A percentile compares a stretch with the other conserved stretches of the same genome.
Conservation (phyloP, 1,284 basidiomycete species). For the Porphyrellus sp. region DNA sequence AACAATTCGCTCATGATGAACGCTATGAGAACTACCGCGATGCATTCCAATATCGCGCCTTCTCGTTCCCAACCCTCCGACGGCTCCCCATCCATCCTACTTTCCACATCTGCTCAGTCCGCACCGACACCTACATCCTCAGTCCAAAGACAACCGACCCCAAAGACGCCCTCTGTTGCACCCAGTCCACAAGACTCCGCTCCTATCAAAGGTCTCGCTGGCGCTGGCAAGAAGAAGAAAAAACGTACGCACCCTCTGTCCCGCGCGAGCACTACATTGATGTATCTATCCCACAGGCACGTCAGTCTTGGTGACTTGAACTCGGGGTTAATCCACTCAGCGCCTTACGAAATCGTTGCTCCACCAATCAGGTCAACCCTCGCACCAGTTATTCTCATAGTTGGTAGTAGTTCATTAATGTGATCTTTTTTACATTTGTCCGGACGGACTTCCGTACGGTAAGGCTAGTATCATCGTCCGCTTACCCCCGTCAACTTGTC, state of each 20-base stretch:
- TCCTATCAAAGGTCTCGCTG: slow-evolving; percentile 44
- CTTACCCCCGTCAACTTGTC: slow-evolving; percentile 61
- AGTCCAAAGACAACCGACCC: slow-evolving; percentile 40
- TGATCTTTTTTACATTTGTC: slow-evolving; percentile 2
- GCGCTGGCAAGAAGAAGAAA: slow-evolving; percentile 64
- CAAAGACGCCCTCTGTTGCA: slow-evolving; percentile 40
- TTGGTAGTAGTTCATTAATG: not conserved
- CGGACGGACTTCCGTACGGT: not conserved
- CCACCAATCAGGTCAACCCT: no score
- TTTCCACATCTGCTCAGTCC: slow-evolving; percentile 38
- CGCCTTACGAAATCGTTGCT: not conserved
- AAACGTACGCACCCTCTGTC: slow-evolving; percentile 25
- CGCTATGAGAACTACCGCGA: slow-evolving; percentile 73
- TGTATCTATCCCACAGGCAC: slow-evolving; percentile 19
- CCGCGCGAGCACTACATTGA: slow-evolving; percentile 6
- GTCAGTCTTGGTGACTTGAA: slow-evolving; percentile 28
- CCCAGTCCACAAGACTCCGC: slow-evolving; percentile 44
- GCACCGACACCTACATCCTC: slow-evolving; percentile 53
- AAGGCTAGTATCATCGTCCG: slow-evolving; percentile 22
- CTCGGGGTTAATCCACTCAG: not conserved
- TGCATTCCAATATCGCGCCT: slow-evolving; percentile 57
- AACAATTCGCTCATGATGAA: slow-evolving; percentile 65
- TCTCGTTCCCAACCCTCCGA: slow-evolving; percentile 33
- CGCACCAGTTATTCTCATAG: not conserved
- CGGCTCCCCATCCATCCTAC: slow-evolving; percentile 36